These are phyloP conservation scores for Candida wancherniae DNA, from an alignment of 805 yeast species.

Conservation along the genomic window DNA sequence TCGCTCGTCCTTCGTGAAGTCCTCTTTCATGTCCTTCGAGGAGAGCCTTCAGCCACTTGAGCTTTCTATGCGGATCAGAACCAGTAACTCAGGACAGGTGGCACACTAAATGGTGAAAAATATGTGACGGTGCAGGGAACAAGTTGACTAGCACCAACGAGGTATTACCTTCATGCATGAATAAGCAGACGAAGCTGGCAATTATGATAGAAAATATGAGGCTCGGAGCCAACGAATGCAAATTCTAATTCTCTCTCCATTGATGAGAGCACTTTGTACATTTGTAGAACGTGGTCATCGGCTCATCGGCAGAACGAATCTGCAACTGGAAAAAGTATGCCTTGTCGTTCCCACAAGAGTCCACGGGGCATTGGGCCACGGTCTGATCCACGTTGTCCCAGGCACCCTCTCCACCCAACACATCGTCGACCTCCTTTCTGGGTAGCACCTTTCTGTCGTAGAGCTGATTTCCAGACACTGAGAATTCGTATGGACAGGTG, in stretches of 20 bases:
- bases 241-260: conserved; percentile 85
- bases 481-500: conserved; percentile 94
- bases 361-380: conserved; percentile 84
- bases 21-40: no score
- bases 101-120: no score
- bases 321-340: conserved; percentile 97
- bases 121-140: no score
- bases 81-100: no score
- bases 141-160: no score
- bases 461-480: conserved; percentile 76
- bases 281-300: conserved; percentile 97
- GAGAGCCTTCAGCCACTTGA: no score
- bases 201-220: no score
- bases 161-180: no score
- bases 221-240: background rate
- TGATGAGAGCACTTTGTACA: conserved; percentile 91
- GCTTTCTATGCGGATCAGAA: no score
- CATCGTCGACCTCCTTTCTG: conserved; percentile 92
- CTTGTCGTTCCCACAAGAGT: conserved; percentile 77
- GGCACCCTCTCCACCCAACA: conserved; percentile 92
- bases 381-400: conserved; percentile 99
- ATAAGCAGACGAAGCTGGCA: no score
- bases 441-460: conserved; percentile 80
- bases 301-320: conserved; percentile 97
- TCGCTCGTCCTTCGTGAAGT: no score